Evolutionary conservation across 495 filamentous ascomycete species (phyloP), one percentile per base, ranked within the genome.

Genomic region (Daldinia childiae): DNA sequence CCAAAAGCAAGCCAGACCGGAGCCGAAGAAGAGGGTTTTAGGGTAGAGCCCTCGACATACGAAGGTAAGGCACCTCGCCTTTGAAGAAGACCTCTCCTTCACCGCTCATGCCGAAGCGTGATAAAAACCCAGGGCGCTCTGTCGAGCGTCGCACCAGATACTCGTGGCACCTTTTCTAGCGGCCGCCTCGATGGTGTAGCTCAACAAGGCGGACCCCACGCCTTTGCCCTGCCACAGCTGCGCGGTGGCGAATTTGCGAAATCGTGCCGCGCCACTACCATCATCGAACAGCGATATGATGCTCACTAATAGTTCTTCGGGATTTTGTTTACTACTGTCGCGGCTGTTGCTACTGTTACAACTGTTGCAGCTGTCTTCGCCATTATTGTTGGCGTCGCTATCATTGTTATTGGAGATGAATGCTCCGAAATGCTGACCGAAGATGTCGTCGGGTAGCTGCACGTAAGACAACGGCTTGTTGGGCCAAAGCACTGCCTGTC

Each of bases 141-240:
- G 58, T 17, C 71, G 71, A 34, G 71, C 71, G 61, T 73, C 71
- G 58, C 71, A 73, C 71, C 66, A 73, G 66, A 73, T 66, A 54
- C 50, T 62, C 71, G 71, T 69, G 71, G 71, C 71, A 14, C 71
- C 66, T 21, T 39, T 51, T 32, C 61, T 62, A n/a, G 52, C 66
- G 62, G 71, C 71, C 34, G 62, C 62, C 58, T 66, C 66, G 62
- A 73, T 66, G 30, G 58, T 55, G 43, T 73, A 62, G n/a, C 52
- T 30, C 14, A 73, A 45, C 29, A 73, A 62, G 34, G 54, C 62
- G 27, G 66, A 69, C 38, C 71, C 71, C 26, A 73, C 58, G 43
- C 71, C 71, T 59, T 51, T 69, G 50, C 71, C 62, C 71, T 73
- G 71, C 71, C 71, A 73, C 17, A n/a, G 62, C 57, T 58, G 51